phyloP scores from a whole-genome alignment of 352 stramenopile species.

The Peronosclerospora sorghi region DNA sequence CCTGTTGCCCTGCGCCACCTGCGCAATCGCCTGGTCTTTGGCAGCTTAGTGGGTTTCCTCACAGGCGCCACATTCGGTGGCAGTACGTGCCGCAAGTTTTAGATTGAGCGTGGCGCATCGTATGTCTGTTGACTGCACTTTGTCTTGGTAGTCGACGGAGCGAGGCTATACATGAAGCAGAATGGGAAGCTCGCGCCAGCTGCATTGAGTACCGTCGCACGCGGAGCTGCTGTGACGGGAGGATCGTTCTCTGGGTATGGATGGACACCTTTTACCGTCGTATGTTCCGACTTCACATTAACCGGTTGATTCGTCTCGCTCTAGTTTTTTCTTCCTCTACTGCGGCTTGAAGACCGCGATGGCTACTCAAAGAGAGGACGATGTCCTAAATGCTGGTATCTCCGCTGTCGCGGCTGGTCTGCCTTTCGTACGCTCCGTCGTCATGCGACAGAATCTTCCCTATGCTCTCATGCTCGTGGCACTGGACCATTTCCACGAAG shows the following conservation, averaged over 20 bases:
- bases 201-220: slow-evolving; percentile 31
- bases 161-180: slow-evolving; percentile 51
- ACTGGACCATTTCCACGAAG: slow-evolving; percentile 75
- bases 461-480: slow-evolving; percentile 70
- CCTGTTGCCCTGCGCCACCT: slow-evolving; percentile 33
- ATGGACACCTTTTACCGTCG: too few species aligned
- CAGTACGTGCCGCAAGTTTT: slow-evolving; percentile 27
- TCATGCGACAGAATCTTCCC: slow-evolving; percentile 65
- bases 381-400: slow-evolving; percentile 49
- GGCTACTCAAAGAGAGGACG: slow-evolving; percentile 46
- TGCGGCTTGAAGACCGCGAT: slow-evolving; percentile 65
- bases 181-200: slow-evolving; percentile 36
- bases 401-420: slow-evolving; percentile 33
- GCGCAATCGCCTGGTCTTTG: slow-evolving; percentile 68
- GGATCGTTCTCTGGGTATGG: slow-evolving; percentile 44
- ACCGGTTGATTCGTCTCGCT: background rate
- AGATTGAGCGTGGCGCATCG: background rate
- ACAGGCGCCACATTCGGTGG: slow-evolving; percentile 65
- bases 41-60: slow-evolving; percentile 65
- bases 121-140: background rate
- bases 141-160: slow-evolving; percentile 35
- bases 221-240: slow-evolving; percentile 44
- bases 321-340: slow-evolving; percentile 70
- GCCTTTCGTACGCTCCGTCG: slow-evolving; percentile 46
- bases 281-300: too few species aligned